A percentile compares a stretch with the other conserved stretches of the same genome.
Evolutionary conservation across 169 alveolate genomes (phyloP).

Genomic region (Cryptosporidium viatorum): DNA sequence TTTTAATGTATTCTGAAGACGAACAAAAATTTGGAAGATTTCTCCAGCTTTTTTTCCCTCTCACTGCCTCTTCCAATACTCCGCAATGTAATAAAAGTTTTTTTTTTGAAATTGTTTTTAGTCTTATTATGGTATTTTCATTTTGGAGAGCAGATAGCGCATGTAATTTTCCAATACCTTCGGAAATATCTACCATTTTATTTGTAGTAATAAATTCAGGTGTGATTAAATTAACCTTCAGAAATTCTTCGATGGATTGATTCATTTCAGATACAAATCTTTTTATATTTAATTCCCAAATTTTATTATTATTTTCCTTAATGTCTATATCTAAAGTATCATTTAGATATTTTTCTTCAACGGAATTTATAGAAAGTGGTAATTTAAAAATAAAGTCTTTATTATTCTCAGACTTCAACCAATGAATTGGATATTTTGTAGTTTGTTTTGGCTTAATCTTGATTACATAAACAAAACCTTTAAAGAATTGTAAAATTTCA

Average conservation of each 20-base stretch:
- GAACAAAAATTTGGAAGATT: conserved; percentile 44
- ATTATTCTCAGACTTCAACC: conserved; percentile 51
- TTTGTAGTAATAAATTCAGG: conserved; percentile 18
- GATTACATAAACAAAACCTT: conserved; percentile 58
- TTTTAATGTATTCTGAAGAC: not conserved
- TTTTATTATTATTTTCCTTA: not conserved
- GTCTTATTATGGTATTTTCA: conserved; percentile 11
- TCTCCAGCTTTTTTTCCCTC: conserved; percentile 50
- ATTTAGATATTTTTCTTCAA: not conserved
- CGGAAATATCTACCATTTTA: conserved; percentile 21
- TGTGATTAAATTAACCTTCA: conserved; percentile 3
- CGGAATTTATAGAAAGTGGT: not conserved
- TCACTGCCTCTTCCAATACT: not conserved
- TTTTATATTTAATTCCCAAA: conserved; percentile 4
- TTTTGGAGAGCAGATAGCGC: not conserved
- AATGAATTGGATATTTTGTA: not conserved
- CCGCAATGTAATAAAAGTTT: conserved; percentile 55
- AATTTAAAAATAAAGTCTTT: conserved; percentile 20
- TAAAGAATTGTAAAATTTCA: conserved; percentile 4
- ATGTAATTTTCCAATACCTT: conserved; percentile 20
- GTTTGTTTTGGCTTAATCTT: not conserved
- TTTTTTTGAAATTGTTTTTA: conserved; percentile 22
- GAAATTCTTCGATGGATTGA: not conserved
- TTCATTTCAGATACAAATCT: not conserved
- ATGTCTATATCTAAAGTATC: not conserved